Conservation (phyloP, 106 monocot species). For the Hemerocallis citrina region DNA sequence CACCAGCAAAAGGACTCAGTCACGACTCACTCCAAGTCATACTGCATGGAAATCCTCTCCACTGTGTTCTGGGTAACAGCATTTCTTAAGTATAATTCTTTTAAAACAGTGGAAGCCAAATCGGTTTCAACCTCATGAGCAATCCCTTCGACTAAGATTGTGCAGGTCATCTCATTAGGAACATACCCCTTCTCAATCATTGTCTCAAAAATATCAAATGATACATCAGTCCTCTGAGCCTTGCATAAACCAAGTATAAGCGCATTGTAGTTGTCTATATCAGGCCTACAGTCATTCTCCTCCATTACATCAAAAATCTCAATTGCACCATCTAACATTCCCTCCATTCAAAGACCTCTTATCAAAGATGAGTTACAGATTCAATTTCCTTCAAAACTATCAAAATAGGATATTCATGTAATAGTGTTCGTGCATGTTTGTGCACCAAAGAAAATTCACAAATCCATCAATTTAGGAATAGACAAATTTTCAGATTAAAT, state of each 20-base stretch:
- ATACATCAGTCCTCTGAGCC: slow-evolving; percentile 61
- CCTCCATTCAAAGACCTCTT: slow-evolving; percentile 77
- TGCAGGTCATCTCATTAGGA: slow-evolving; percentile 75
- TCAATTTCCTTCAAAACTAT: no score
- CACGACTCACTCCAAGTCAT: slow-evolving; percentile 44
- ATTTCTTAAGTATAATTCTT: slow-evolving; percentile 38
- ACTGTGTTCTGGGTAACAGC: slow-evolving; percentile 41
- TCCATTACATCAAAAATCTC: slow-evolving; percentile 75
- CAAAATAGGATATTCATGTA: no score
- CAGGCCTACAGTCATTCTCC: slow-evolving; percentile 46
- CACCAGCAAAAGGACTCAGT: not conserved
- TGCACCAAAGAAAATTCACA: no score
- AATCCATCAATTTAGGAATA: no score
- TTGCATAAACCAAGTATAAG: slow-evolving; percentile 85
- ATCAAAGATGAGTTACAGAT: slow-evolving; percentile 70
- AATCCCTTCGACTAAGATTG: slow-evolving; percentile 71
- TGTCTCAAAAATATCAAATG: slow-evolving; percentile 47
- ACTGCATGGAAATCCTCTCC: slow-evolving; percentile 84
- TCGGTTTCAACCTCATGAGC: slow-evolving; percentile 69
- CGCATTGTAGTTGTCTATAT: slow-evolving; percentile 76
- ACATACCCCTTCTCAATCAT: slow-evolving; percentile 69
- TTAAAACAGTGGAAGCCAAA: slow-evolving; percentile 58
- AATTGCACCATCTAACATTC: slow-evolving; percentile 75
- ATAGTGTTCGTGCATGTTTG: no score
- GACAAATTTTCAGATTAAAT: no score